Evolutionary conservation across 805 yeast species (phyloP), one percentile per base, ranked within the genome.

Genomic region (Metschnikowia cerradonensis): DNA sequence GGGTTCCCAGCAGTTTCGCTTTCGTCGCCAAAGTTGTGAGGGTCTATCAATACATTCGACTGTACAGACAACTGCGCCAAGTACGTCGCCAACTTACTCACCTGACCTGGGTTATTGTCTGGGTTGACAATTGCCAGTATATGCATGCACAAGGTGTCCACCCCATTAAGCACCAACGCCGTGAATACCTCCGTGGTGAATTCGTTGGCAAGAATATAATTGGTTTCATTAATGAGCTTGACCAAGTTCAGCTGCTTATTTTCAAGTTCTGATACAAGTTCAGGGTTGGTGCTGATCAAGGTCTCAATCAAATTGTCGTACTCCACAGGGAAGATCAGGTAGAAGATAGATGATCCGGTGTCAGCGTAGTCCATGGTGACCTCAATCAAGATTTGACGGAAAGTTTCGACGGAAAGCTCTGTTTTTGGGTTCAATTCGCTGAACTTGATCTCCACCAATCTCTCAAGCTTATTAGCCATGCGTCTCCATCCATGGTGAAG

Each of bases 401-500:
- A 83, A 51, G 88, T 86, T 15, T 76, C 80, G 17, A 83, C 67
- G 1, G 84, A 68, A 46, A 92, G 66, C 60, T 84, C 91, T 17
- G 87, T 81, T 55, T 90, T 78, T 33, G 96, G 95, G 54, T 82
- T 84, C 30, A 88, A 70, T 10, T 74, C 76, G 10, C 72, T 78
- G 64, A 90, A 89, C 22, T 82, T 83, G 32, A 73, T 74, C 31
- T 72, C 74, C 3, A 92, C 91, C 3, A 79, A 70, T 1, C 66
- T 62, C 59, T 82, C 81, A 30, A 89, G 80, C 19, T 76, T 67
- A 30, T 73, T 68, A 20, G 80, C 75, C 34, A 88, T 69, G 33
- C 75, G 70, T 20, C 75, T 60, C 90, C 94, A 90, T 0, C 98
- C 98, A 56, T 83, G 81, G 66, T 92, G 90, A 46, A 92, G 73